Percentiles rank a stretch among this genome's conserved stretches.
These are phyloP conservation scores for Onygenales sp. DNA, from an alignment of 2,329 filamentous ascomycete genomes.

Conservation along the genomic window DNA sequence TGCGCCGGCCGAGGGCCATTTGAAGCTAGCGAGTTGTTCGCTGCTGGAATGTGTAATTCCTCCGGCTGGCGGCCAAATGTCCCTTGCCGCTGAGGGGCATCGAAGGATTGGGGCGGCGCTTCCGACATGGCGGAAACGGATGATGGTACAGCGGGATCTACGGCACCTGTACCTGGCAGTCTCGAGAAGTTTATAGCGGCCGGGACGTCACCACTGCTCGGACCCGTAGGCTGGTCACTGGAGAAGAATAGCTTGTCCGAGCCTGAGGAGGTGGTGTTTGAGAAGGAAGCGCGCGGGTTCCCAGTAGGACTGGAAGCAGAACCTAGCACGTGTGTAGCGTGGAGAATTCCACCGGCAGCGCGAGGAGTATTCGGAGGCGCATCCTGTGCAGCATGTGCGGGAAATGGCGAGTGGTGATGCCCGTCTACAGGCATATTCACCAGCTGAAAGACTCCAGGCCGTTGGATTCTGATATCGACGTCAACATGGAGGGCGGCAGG, in stretches of 20 bases:
- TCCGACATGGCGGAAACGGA: slow-evolving; percentile 30
- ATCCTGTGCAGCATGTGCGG: slow-evolving; percentile 13
- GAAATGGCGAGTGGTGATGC: slow-evolving; percentile 11
- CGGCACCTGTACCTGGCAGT: background rate
- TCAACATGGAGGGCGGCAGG: background rate
- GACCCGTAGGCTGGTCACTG: slow-evolving; percentile 23
- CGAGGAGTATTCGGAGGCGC: slow-evolving; percentile 13
- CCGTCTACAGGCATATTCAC: slow-evolving; percentile 15
- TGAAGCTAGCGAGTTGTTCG: slow-evolving; percentile 28
- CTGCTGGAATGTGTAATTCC: slow-evolving; percentile 45
- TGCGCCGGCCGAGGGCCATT: slow-evolving; percentile 29
- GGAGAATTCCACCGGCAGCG: slow-evolving; percentile 35
- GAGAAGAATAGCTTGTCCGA: slow-evolving; percentile 35
- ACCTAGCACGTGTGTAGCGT: slow-evolving; percentile 37
- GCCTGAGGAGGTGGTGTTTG: slow-evolving; percentile 32
- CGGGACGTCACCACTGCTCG: slow-evolving; percentile 21
- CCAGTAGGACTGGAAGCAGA: slow-evolving; percentile 37
- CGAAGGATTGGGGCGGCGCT: slow-evolving; percentile 36
- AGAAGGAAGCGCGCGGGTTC: slow-evolving; percentile 29
- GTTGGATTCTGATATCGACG: background rate
- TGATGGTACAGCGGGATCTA: background rate
- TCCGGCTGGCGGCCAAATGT: slow-evolving; percentile 42
- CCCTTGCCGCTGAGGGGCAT: slow-evolving; percentile 40
- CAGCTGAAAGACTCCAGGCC: background rate
- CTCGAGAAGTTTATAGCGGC: slow-evolving; percentile 8